These are phyloP conservation scores for Xylariales sp. DNA, from an alignment of 2,329 filamentous ascomycete genomes.

Conservation along the genomic window DNA sequence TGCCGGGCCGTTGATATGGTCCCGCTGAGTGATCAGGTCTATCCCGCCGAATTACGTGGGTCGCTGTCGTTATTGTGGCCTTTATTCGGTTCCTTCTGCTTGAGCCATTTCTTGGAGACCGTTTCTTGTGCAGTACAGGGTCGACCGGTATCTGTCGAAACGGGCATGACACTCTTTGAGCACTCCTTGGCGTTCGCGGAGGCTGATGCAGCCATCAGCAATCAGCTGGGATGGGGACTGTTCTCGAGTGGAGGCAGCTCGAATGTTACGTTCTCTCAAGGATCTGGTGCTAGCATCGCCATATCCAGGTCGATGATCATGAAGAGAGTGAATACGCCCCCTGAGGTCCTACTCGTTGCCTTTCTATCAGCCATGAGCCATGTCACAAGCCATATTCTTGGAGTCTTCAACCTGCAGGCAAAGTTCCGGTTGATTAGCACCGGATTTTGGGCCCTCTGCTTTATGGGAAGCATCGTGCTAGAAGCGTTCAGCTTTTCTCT, in stretches of 20 bases:
- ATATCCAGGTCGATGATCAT: slow-evolving; percentile 65
- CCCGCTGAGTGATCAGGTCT: slow-evolving; percentile 46
- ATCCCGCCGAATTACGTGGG: slow-evolving; percentile 56
- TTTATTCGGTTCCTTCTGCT: slow-evolving; percentile 62
- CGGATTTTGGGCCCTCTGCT: slow-evolving; percentile 82
- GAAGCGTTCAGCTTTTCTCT: slow-evolving; percentile 61
- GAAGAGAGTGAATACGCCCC: slow-evolving; percentile 77
- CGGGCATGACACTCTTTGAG: slow-evolving; percentile 94
- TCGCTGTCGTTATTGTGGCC: slow-evolving; percentile 76
- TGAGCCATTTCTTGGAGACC: slow-evolving; percentile 86
- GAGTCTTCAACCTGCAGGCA: slow-evolving; percentile 73
- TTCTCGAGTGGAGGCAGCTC: slow-evolving; percentile 45
- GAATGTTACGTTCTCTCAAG: slow-evolving; percentile 38
- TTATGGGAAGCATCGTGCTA: slow-evolving; percentile 80
- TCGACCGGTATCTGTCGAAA: slow-evolving; percentile 73
- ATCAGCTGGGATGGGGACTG: slow-evolving; percentile 67
- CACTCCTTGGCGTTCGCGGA: slow-evolving; percentile 95
- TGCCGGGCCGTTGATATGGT: slow-evolving; percentile 74
- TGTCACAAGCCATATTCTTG: slow-evolving; percentile 76
- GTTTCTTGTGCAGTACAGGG: slow-evolving; percentile 85
- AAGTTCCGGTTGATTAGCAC: slow-evolving; percentile 81
- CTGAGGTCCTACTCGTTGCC: slow-evolving; percentile 81
- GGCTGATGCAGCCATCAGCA: slow-evolving; percentile 81
- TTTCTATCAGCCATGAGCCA: slow-evolving; percentile 88
- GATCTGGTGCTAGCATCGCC: slow-evolving; percentile 38